These are phyloP conservation scores for Coemansia pectinata DNA, from an alignment of 192 early-diverging fungal species.

Conservation along the genomic window DNA sequence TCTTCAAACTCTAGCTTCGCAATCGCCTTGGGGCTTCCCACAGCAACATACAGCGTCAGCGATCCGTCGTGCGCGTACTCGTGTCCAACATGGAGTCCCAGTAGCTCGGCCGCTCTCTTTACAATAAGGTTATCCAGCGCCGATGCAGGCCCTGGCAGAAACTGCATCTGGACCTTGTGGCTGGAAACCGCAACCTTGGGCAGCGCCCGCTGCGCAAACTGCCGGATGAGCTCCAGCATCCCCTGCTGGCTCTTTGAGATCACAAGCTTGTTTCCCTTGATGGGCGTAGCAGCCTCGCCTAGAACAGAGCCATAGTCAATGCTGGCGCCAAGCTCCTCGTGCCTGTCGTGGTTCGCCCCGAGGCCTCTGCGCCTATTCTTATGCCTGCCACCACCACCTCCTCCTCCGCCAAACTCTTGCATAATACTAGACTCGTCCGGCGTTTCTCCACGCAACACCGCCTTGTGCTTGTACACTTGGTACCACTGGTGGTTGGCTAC, in stretches of 20 bases:
- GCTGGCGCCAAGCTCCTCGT: slow-evolving; percentile 12
- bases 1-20: slow-evolving; percentile 53
- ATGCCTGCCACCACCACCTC: neutral
- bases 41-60: slow-evolving; percentile 47
- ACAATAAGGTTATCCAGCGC: slow-evolving; percentile 45
- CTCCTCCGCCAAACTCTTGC: neutral
- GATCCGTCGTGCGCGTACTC: slow-evolving; percentile 47
- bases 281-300: slow-evolving; percentile 39
- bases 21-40: slow-evolving; percentile 38
- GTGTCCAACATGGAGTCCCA: slow-evolving; percentile 45
- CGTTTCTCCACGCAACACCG: slow-evolving; percentile 35
- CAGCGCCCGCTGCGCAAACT: slow-evolving; percentile 43
- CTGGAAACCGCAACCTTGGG: slow-evolving; percentile 32
- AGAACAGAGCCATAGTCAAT: slow-evolving; percentile 28
- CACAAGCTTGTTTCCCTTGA: slow-evolving; percentile 36
- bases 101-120: slow-evolving; percentile 32
- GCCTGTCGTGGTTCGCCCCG: neutral
- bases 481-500: slow-evolving; percentile 55
- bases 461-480: slow-evolving; percentile 55
- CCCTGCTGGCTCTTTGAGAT: slow-evolving; percentile 43
- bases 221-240: slow-evolving; percentile 41
- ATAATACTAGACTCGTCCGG: slow-evolving; percentile 25
- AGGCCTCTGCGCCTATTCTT: neutral
- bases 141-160: slow-evolving; percentile 35
- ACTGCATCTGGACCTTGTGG: slow-evolving; percentile 50